phyloP scores from a whole-genome alignment of 257 asterid genomes.

The Hygrophila difformis region DNA sequence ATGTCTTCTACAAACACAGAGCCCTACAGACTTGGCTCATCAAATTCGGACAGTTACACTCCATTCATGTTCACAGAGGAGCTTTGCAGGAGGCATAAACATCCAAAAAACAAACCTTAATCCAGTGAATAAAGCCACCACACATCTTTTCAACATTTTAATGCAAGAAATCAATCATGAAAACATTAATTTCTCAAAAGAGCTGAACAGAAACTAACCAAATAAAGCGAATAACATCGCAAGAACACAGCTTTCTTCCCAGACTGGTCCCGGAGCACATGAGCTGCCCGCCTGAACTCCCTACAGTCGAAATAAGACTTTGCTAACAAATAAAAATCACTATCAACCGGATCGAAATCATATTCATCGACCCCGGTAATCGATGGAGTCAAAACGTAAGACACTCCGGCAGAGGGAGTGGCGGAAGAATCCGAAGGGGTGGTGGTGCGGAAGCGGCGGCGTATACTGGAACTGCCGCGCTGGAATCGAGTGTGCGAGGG shows the following conservation, averaged over 20 bases:
- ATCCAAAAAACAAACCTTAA: neutral
- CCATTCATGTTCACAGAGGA: no score
- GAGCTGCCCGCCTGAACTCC: slow-evolving; percentile 94
- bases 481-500: slow-evolving; percentile 89
- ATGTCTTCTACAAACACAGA: neutral
- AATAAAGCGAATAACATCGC: slow-evolving; percentile 82
- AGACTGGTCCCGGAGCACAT: slow-evolving; percentile 82
- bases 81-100: neutral
- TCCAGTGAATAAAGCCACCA: neutral
- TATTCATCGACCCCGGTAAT: slow-evolving; percentile 43
- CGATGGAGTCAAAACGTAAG: slow-evolving; percentile 56
- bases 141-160: neutral
- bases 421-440: slow-evolving; percentile 39
- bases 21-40: neutral
- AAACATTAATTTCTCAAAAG: neutral
- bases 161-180: slow-evolving; percentile 8
- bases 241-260: slow-evolving; percentile 77
- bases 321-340: slow-evolving; percentile 76
- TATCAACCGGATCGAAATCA: slow-evolving; percentile 49
- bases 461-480: slow-evolving; percentile 93
- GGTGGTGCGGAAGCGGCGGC: slow-evolving; percentile 74
- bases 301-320: slow-evolving; percentile 91
- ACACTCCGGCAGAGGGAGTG: slow-evolving; percentile 71
- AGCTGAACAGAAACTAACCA: slow-evolving; percentile 43
- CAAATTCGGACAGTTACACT: no score